These are phyloP conservation scores for Smittium culicis DNA, from an alignment of 371 early-diverging fungal genomes.

Conservation along the genomic window DNA sequence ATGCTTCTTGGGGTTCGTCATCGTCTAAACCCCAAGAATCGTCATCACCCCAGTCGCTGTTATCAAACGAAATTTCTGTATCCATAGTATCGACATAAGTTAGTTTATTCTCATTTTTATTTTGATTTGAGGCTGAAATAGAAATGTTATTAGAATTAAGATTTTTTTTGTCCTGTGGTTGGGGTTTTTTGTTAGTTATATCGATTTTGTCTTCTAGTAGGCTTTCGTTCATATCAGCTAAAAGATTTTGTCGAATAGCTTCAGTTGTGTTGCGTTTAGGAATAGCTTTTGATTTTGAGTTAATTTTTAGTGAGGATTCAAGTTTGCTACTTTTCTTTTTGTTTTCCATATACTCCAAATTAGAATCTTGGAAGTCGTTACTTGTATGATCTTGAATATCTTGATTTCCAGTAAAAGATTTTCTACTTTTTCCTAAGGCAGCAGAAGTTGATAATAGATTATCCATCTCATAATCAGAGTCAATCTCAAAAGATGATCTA, in stretches of 20 bases:
- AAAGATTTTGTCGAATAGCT: background rate
- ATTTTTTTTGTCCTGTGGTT: background rate
- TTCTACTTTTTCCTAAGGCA: background rate
- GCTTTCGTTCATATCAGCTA: background rate
- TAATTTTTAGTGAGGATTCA: background rate
- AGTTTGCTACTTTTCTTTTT: background rate
- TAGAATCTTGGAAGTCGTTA: background rate
- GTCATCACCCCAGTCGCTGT: background rate
- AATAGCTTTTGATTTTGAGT: background rate
- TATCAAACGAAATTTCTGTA: background rate
- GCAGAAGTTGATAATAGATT: background rate
- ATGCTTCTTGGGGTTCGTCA: background rate
- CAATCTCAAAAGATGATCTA: background rate
- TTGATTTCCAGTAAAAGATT: background rate
- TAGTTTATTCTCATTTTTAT: background rate
- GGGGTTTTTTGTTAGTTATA: background rate
- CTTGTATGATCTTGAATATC: background rate
- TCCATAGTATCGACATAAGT: background rate
- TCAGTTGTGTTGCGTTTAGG: background rate
- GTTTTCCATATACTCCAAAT: background rate
- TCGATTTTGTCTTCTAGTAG: background rate
- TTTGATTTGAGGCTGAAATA: background rate
- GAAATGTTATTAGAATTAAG: background rate
- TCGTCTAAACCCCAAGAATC: slow-evolving; percentile 4
- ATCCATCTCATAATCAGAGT: slow-evolving; percentile 9